phyloP scores from a whole-genome alignment of 225 moss, liverwort and hornwort species.

The Polytrichum formosum region DNA sequence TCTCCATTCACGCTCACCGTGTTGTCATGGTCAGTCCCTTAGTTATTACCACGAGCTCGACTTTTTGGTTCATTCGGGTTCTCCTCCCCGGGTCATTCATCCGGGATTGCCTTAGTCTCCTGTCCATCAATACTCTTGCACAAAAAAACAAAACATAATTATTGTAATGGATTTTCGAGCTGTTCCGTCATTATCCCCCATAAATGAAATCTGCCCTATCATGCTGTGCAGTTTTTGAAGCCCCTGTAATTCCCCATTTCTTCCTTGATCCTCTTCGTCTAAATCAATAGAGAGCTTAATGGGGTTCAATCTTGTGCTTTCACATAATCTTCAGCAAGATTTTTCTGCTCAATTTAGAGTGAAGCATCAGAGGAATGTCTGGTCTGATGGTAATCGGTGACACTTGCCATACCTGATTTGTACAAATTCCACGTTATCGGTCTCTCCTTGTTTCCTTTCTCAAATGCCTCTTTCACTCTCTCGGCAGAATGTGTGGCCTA shows the following conservation, averaged over 20 bases:
- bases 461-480: no score
- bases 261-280: no score
- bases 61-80: not conserved
- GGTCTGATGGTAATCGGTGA: not conserved
- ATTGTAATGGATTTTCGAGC: no score
- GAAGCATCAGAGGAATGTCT: not conserved
- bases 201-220: no score
- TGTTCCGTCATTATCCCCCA: no score
- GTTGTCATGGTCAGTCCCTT: slow-evolving; percentile 77
- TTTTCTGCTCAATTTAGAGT: not conserved
- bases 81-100: not conserved
- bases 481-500: no score
- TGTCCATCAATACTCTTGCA: not conserved
- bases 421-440: not conserved
- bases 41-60: not conserved
- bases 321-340: not conserved
- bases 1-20: slow-evolving; percentile 81
- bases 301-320: no score
- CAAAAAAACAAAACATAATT: no score
- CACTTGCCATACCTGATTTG: not conserved
- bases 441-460: no score
- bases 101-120: not conserved
- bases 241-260: no score
- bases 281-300: no score
- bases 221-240: no score